Evolutionary conservation across 345 rosid species (phyloP).

Genomic region (Populus ilicifolia): DNA sequence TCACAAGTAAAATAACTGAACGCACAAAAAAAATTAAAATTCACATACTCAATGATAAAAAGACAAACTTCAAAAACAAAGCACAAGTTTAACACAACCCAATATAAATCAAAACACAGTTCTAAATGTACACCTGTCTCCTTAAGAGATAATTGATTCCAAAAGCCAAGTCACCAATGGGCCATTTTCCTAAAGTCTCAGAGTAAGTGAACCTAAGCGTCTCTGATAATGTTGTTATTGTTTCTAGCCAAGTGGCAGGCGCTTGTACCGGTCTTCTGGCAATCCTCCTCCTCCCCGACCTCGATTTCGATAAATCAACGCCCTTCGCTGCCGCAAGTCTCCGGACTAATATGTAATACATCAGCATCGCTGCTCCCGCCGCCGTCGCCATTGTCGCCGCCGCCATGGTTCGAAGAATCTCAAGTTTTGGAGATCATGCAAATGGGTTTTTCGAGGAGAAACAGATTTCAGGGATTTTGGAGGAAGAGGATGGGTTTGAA

Average conservation of each 20-base stretch:
- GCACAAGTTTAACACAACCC: background rate
- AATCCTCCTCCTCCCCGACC: conserved; percentile 59
- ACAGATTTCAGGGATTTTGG: background rate
- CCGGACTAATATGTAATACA: conserved; percentile 56
- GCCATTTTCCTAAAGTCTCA: conserved; percentile 98
- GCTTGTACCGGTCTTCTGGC: conserved; percentile 82
- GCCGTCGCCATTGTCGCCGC: conserved; percentile 87
- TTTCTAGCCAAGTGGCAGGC: conserved; percentile 92
- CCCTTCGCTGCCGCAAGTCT: conserved; percentile 42
- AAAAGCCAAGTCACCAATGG: conserved; percentile 90
- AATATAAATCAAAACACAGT: background rate
- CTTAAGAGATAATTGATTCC: conserved; percentile 90
- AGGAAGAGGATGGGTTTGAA: background rate
- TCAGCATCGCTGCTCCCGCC: conserved; percentile 73
- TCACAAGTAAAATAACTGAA: background rate
- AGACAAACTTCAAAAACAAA: background rate
- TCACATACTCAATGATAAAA: background rate
- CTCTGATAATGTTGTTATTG: conserved; percentile 75
- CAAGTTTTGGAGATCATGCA: background rate
- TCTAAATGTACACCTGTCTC: conserved; percentile 52
- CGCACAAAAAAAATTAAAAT: background rate
- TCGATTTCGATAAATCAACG: conserved; percentile 56
- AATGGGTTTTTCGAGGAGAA: background rate
- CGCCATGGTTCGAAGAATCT: conserved; percentile 42
- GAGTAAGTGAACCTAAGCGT: conserved; percentile 87